These are phyloP conservation scores for Fusarium sp. DNA, from an alignment of 2,329 filamentous ascomycete genomes.

Conservation along the genomic window DNA sequence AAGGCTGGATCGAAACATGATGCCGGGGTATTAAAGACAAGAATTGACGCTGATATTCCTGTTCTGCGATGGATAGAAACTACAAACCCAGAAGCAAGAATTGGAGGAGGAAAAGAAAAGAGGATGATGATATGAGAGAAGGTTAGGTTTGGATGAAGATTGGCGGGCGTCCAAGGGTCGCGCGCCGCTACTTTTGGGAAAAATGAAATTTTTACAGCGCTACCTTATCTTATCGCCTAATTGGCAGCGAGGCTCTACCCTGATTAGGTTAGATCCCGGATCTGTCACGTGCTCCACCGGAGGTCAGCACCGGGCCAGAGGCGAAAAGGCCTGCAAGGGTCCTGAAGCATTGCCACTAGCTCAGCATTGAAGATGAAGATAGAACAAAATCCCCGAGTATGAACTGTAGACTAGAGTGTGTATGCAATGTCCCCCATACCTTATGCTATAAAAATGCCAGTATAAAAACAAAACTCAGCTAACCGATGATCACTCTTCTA, in stretches of 20 bases:
- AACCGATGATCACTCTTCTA: neutral
- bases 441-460: neutral
- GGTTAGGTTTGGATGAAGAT: conserved; percentile 22
- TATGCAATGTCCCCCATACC: neutral
- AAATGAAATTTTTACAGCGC: conserved; percentile 13
- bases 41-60: neutral
- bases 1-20: conserved; percentile 50
- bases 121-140: conserved; percentile 8
- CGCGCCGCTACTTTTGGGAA: conserved; percentile 9
- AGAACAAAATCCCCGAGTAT: neutral
- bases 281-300: conserved; percentile 14
- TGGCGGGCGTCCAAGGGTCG: conserved; percentile 26
- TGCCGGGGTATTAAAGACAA: neutral
- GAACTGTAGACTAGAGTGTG: neutral
- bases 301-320: neutral
- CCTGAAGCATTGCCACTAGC: neutral
- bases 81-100: conserved; percentile 7
- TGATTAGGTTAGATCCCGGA: neutral
- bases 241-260: conserved; percentile 2
- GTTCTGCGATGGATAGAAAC: conserved; percentile 16
- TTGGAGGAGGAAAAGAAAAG: conserved; percentile 6
- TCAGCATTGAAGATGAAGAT: neutral
- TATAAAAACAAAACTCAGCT: neutral
- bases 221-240: conserved; percentile 18
- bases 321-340: neutral